Conservation (phyloP, 177 flowering plant genomes). For the Vitis hybrid region DNA sequence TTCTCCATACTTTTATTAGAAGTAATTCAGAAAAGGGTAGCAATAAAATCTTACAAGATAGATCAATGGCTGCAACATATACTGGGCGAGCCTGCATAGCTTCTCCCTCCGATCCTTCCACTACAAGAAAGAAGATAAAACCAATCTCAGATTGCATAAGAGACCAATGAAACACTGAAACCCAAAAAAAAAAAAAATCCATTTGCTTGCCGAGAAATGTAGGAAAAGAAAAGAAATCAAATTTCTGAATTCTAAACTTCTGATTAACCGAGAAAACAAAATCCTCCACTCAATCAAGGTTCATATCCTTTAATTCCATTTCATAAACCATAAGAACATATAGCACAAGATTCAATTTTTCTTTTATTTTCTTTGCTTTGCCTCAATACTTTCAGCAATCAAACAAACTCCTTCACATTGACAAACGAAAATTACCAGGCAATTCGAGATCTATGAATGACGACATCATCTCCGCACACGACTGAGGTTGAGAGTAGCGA, state of each 20-base stretch:
- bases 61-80: slow-evolving; percentile 93
- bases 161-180: neutral
- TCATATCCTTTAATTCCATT: neutral
- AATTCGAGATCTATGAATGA: slow-evolving; percentile 92
- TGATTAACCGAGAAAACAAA: no score
- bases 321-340: neutral
- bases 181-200: neutral
- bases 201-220: no score
- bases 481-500: slow-evolving; percentile 67
- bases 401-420: neutral
- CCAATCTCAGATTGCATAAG: slow-evolving; percentile 2
- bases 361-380: neutral
- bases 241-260: no score
- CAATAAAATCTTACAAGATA: slow-evolving; percentile 64
- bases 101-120: slow-evolving; percentile 66
- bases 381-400: neutral
- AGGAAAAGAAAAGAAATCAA: no score
- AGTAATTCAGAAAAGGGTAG: neutral
- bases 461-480: slow-evolving; percentile 83
- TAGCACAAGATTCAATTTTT: neutral
- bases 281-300: no score
- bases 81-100: slow-evolving; percentile 78
- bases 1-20: neutral
- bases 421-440: slow-evolving; percentile 38
- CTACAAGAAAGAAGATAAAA: slow-evolving; percentile 29